A percentile compares a stretch with the other conserved stretches of the same genome.
Evolutionary conservation across 805 yeast species (phyloP).

Genomic region (Sugiyamaella mastotermitis): DNA sequence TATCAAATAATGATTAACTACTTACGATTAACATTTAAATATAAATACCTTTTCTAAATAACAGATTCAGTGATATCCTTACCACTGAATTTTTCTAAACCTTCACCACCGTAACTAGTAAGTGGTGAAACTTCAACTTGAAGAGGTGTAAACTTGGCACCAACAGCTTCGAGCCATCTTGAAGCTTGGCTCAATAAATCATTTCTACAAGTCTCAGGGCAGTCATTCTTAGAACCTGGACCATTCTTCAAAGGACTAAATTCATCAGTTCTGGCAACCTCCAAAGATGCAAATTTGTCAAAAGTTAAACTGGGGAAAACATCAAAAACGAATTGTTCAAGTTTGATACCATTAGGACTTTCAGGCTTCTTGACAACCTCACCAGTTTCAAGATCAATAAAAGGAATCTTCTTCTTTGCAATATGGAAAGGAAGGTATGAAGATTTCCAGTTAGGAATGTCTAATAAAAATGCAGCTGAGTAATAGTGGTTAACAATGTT

Average conservation of each 20-base stretch:
- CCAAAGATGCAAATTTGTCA: conserved; percentile 78
- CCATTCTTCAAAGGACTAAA: conserved; percentile 94
- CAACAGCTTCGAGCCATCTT: conserved; percentile 64
- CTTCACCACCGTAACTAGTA: conserved; percentile 72
- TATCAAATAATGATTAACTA: conserved; percentile 5
- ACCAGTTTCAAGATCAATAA: conserved; percentile 43
- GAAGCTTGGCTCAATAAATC: conserved; percentile 64
- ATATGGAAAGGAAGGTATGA: conserved; percentile 78
- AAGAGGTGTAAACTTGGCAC: conserved; percentile 50
- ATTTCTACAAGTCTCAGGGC: conserved; percentile 72
- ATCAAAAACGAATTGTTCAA: conserved; percentile 96
- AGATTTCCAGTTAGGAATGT: conserved; percentile 56
- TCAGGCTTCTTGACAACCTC: conserved; percentile 48
- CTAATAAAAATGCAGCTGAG: conserved; percentile 63
- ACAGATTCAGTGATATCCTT: conserved; percentile 6
- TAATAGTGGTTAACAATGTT: conserved; percentile 97
- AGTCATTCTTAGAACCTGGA: conserved; percentile 73
- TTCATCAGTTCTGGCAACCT: conserved; percentile 79
- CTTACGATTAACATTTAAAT: conserved; percentile 9
- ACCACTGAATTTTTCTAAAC: conserved; percentile 36
- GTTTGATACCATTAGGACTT: conserved; percentile 82
- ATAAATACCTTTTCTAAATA: conserved; percentile 2
- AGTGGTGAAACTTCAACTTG: conserved; percentile 72
- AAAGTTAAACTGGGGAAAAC: conserved; percentile 78
- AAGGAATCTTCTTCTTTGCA: conserved; percentile 83